Percentiles rank a stretch among this genome's conserved stretches.
Conservation (phyloP, 805 yeast genomes). For the Groenewaldozyma tartarivorans region DNA sequence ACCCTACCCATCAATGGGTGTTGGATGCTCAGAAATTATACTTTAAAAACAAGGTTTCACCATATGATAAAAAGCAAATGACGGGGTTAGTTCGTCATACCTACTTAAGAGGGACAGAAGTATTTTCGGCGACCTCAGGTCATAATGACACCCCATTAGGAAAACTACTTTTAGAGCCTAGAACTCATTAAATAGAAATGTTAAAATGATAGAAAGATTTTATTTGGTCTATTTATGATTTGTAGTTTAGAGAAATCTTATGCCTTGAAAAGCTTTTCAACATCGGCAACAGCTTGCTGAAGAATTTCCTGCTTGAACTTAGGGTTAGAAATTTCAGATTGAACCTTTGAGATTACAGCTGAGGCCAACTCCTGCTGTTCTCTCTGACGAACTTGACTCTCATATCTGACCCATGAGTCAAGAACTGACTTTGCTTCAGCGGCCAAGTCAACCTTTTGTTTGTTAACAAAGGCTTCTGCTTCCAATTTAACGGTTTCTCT, state of each 20-base stretch:
- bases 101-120: slow-evolving; percentile 62
- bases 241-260: slow-evolving; percentile 1
- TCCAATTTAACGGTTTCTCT: slow-evolving; percentile 95
- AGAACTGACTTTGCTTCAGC: slow-evolving; percentile 87
- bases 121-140: slow-evolving; percentile 30
- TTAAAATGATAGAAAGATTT: background rate
- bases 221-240: background rate
- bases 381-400: slow-evolving; percentile 88
- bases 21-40: slow-evolving; percentile 29
- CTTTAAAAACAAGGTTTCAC: slow-evolving; percentile 83
- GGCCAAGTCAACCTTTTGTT: slow-evolving; percentile 83
- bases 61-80: slow-evolving; percentile 64
- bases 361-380: slow-evolving; percentile 90
- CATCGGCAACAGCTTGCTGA: slow-evolving; percentile 83
- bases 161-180: slow-evolving; percentile 5
- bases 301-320: slow-evolving; percentile 91
- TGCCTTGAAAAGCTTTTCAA: slow-evolving; percentile 41
- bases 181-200: background rate
- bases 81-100: slow-evolving; percentile 75
- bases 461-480: slow-evolving; percentile 86
- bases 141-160: slow-evolving; percentile 6
- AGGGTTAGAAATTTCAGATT: slow-evolving; percentile 72
- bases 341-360: slow-evolving; percentile 79
- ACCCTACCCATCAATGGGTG: slow-evolving; percentile 45
- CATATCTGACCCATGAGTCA: slow-evolving; percentile 99